A percentile compares a stretch with the other conserved stretches of the same genome.
phyloP scores from a whole-genome alignment of 441 rosid species.

The Pelargonium cotyledonis region DNA sequence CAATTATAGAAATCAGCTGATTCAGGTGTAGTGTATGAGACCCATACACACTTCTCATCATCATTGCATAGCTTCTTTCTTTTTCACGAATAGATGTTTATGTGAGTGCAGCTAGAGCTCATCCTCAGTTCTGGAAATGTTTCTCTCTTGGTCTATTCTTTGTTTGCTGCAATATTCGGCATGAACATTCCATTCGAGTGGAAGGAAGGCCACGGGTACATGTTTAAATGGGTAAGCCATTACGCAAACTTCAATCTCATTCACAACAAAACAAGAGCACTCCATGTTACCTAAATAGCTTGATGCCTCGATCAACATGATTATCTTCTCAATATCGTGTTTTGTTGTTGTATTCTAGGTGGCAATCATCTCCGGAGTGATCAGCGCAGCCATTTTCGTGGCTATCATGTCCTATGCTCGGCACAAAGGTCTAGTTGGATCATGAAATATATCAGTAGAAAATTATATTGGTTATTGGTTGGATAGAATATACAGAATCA shows the following conservation, averaged over 20 bases:
- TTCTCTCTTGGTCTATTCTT: constrained; percentile 52
- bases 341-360: constrained; percentile 37
- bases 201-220: constrained; percentile 57
- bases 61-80: not conserved
- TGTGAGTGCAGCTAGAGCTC: constrained; percentile 67
- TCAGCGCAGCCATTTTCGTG: constrained; percentile 36
- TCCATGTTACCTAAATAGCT: too few species aligned
- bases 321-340: not conserved
- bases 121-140: constrained; percentile 76
- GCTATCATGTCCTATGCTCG: constrained; percentile 67
- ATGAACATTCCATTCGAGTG: constrained; percentile 88
- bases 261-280: not conserved
- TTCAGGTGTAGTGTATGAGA: constrained; percentile 47
- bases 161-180: constrained; percentile 79
- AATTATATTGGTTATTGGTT: too few species aligned
- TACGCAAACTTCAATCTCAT: not conserved
- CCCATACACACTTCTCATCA: not conserved
- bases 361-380: constrained; percentile 36
- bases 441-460: constrained; percentile 31
- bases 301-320: not conserved
- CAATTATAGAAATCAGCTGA: constrained; percentile 94
- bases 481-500: too few species aligned
- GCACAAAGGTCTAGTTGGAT: constrained; percentile 74
- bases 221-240: constrained; percentile 64
- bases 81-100: too few species aligned